Evolutionary conservation across 2,329 filamentous ascomycete genomes (phyloP), one percentile per base, ranked within the genome.

Genomic region (Thielaviopsis euricoi): DNA sequence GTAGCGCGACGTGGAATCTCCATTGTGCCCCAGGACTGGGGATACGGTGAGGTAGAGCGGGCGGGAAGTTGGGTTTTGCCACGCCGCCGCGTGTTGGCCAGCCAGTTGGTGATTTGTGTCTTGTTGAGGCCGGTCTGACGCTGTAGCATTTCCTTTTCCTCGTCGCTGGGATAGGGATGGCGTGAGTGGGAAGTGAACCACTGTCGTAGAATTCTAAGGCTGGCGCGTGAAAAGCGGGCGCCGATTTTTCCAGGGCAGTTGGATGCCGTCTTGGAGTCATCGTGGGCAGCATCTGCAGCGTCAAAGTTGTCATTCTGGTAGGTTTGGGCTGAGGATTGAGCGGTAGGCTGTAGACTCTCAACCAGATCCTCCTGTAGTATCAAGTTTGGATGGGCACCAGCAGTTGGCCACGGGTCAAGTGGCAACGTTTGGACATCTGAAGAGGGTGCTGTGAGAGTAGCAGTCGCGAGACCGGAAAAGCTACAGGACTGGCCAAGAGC

Each of bases 71-170:
- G 80, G 57, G 86, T 82, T 72, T 95, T 95, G 64, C 87, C 84
- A 62, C 89, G 79, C 58, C 89, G 81, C 50, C 89, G 82, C 59
- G 89, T 89, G 69, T 95, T 95, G 60, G 89, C 89, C 52, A 95
- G 80, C 89, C 89, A 95, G 67, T 94, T 95, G 12, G 84, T 85
- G 64, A 95, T 91, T 66, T 96, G 90, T 15, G 78, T 85, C 65
- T 87, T 82, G 67, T 82, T 89, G 48, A 96, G 75, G 7, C 89
- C 88, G 0, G 89, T 95, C 64, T 86, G 79, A 52, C 79, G 77
- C 69, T 89, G 85, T 25, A 96, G 74, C 61, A 81, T 78, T 63
- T 89, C 86, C 66, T 91, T 94, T 67, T 95, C 87, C 60, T 89
- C 83, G 50, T 95, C 89, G 37, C 82, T 90, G 5, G 90, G 89